Evolutionary conservation across 176 grass and related monocot species (phyloP).

Genomic region (Carex cristatella): DNA sequence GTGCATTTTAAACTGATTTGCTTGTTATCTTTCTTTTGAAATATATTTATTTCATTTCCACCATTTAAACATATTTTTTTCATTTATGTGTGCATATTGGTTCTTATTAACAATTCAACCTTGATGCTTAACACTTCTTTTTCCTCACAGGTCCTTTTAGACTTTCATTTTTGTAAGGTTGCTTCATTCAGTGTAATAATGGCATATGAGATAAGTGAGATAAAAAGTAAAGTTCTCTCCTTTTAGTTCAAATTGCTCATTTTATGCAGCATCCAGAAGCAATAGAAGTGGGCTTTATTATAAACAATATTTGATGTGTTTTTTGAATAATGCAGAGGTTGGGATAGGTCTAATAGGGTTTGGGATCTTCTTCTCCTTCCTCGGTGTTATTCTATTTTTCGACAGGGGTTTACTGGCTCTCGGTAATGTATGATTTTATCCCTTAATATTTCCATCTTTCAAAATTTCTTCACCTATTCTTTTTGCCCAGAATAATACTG

Average conservation of each 20-base stretch:
- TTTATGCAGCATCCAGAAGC: neutral
- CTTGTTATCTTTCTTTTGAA: too few relatives aligned
- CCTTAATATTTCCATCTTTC: constrained; percentile 15
- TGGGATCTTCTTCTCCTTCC: constrained; percentile 84
- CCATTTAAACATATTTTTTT: too few relatives aligned
- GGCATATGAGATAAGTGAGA: constrained; percentile 84
- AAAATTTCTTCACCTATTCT: neutral
- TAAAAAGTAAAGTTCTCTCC: constrained; percentile 63
- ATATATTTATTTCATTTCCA: too few relatives aligned
- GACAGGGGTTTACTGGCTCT: constrained; percentile 97
- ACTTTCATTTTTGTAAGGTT: neutral
- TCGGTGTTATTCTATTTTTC: constrained; percentile 85
- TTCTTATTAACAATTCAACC: neutral
- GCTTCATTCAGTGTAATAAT: constrained; percentile 24
- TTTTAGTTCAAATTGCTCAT: neutral
- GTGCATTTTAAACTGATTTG: neutral
- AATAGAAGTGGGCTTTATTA: neutral
- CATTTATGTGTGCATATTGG: neutral
- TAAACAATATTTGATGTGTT: neutral
- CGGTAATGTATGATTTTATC: constrained; percentile 53
- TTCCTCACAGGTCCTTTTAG: neutral
- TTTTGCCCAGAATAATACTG: neutral
- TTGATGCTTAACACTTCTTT: neutral
- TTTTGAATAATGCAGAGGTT: constrained; percentile 53
- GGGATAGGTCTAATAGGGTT: constrained; percentile 91